Conservation (phyloP, 371 early-diverging fungal species). For the Nematocida minor region DNA sequence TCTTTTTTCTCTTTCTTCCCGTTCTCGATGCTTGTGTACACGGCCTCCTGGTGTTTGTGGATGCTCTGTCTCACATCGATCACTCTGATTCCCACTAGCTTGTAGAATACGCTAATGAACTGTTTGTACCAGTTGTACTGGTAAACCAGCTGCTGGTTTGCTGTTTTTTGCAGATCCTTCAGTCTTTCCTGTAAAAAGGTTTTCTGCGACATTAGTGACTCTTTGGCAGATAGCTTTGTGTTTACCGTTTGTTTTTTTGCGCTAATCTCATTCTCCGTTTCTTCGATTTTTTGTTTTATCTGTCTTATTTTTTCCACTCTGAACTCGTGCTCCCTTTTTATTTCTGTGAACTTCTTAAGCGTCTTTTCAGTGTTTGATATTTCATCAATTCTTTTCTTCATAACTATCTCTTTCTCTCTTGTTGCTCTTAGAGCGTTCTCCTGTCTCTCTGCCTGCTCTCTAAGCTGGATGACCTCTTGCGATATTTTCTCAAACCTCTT, state of each 20-base stretch:
- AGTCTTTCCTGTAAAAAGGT: not conserved
- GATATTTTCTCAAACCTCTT: conserved; percentile 20
- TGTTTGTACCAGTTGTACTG: conserved; percentile 47
- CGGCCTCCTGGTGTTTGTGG: not conserved
- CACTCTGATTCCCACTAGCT: conserved; percentile 16
- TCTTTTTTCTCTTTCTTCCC: not conserved
- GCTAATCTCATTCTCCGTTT: not conserved
- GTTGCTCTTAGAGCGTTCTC: not conserved
- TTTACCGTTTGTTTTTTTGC: not conserved
- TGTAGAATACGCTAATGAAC: conserved; percentile 5
- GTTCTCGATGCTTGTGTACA: conserved; percentile 13
- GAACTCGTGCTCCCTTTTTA: conserved; percentile 8
- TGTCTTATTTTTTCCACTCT: not conserved
- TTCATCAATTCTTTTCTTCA: conserved; percentile 17
- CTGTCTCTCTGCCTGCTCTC: not conserved
- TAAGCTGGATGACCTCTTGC: not conserved
- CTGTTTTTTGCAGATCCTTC: not conserved
- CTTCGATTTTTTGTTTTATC: not conserved
- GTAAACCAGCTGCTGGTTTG: conserved; percentile 45
- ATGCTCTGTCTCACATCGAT: conserved; percentile 36
- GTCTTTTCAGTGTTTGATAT: conserved; percentile 7
- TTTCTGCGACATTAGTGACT: not conserved
- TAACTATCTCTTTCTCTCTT: conserved; percentile 25
- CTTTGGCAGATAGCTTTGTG: not conserved
- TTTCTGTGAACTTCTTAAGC: not conserved